Percentiles rank a stretch among this genome's conserved stretches.
Conservation (phyloP, 2,329 filamentous ascomycete species). For the Chlorencoelia australis region DNA sequence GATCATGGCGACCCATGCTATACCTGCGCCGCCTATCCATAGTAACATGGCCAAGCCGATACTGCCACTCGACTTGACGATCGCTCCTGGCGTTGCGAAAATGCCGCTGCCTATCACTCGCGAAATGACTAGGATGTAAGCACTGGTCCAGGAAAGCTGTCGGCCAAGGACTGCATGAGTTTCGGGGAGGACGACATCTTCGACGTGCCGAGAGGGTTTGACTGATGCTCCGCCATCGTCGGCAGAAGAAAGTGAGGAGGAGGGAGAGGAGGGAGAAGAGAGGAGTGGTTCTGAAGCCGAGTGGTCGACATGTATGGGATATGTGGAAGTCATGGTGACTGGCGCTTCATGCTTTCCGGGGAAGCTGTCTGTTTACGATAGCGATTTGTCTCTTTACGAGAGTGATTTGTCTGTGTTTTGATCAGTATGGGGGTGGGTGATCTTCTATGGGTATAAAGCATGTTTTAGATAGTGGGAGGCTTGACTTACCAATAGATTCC, state of each 20-base stretch:
- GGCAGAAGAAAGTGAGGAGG: conserved; percentile 1
- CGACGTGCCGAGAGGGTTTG: conserved; percentile 21
- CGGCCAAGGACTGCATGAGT: conserved; percentile 48
- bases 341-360: no score
- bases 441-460: no score
- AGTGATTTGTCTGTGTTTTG: no score
- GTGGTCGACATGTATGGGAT: neutral
- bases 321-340: neutral
- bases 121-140: conserved; percentile 24
- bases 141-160: conserved; percentile 19
- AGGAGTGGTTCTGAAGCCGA: conserved; percentile 9
- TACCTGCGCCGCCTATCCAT: conserved; percentile 40
- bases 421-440: no score
- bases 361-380: no score
- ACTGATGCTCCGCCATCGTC: conserved; percentile 1
- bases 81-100: conserved; percentile 46
- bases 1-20: conserved; percentile 34
- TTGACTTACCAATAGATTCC: no score
- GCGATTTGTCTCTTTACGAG: no score
- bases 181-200: conserved; percentile 50
- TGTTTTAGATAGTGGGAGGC: no score
- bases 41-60: conserved; percentile 43
- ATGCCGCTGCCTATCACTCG: conserved; percentile 22
- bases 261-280: conserved; percentile 5
- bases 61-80: conserved; percentile 56